Base-by-base conservation (phyloP, 164 flowering plant genomes). In the Kalanchoe fedtschenkoi region DNA sequence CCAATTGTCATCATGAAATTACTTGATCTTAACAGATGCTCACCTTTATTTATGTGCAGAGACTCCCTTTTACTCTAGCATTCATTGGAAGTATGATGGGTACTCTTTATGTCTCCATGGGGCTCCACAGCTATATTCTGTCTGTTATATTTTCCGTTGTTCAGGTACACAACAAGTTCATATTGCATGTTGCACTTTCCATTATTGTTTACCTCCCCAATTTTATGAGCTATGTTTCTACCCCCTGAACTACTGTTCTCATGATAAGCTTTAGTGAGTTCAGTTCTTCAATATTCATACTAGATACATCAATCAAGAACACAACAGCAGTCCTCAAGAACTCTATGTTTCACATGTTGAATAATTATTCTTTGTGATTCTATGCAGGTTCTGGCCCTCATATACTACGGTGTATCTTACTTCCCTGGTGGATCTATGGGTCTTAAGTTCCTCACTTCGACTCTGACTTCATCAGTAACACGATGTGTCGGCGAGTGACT, bases 21-120 rank as follows among this genome's bases (percentile, higher is more conserved):
- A 37, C 0, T 37, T n/a, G n/a, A 37, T 9, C 11, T 37, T n/a
- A n/a, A n/a, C n/a, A n/a, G n/a, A n/a, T n/a, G n/a, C 11, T 37
- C 6, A 37, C 39, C 1, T 37, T 0, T 51, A 4, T 51, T 7
- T 51, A 5, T 51, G 32, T 26, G 32, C 91, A 92, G 98, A 84
- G 98, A 66, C 96, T 92, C 70, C 97, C 96, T 38, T 85, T 92
- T 43, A 84, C 97, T 11, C 26, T 82, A 68, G 95, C 80, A 58
- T 89, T 89, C 65, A 54, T 89, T 14, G 96, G 91, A 58, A 79
- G 83, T 74, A 92, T 88, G 97, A 73, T 78, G 34, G 96, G 95
- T 47, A 88, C 98, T 43, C 76, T 92, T 55, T 92, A 92, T 72
- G 96, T 89, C 56, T 93, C 97, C 67, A 90, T 93, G 92, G 89